Percentiles rank a stretch among this genome's conserved stretches.
Evolutionary conservation across 495 filamentous ascomycete genomes (phyloP).

Genomic region (Lichina pygmaea): DNA sequence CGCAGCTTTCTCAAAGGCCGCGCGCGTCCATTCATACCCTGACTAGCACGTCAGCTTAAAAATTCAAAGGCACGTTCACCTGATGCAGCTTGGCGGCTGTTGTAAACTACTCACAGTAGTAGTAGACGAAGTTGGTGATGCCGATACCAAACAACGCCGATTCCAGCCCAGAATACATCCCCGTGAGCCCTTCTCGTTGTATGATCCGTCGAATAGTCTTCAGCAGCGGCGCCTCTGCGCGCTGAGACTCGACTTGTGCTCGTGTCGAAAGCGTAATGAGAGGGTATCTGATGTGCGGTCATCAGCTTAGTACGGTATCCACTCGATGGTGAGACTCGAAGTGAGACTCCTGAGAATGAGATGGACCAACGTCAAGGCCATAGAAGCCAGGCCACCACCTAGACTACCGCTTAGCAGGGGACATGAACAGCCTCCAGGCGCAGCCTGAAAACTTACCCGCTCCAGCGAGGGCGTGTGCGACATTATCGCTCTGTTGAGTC

Average conservation of each 20-base stretch:
- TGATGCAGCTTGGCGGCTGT: no score
- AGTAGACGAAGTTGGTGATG: slow-evolving; percentile 98
- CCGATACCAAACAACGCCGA: slow-evolving; percentile 91
- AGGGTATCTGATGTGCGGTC: slow-evolving; percentile 38
- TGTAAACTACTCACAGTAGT: slow-evolving; percentile 42
- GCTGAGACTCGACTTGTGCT: slow-evolving; percentile 91
- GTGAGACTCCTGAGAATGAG: slow-evolving; percentile 1
- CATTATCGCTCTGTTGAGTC: slow-evolving; percentile 60
- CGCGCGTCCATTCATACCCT: slow-evolving; percentile 89
- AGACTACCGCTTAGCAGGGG: background rate
- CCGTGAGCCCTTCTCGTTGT: slow-evolving; percentile 63
- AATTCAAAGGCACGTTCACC: no score
- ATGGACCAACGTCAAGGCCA: slow-evolving; percentile 57
- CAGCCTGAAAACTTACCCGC: slow-evolving; percentile 16
- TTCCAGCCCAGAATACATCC: slow-evolving; percentile 70
- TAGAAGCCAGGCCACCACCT: slow-evolving; percentile 74
- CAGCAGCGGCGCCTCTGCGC: slow-evolving; percentile 54
- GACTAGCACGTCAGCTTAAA: background rate
- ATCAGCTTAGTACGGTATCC: background rate
- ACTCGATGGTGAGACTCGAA: background rate
- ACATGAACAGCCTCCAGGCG: background rate
- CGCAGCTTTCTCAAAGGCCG: slow-evolving; percentile 66
- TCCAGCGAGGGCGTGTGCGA: slow-evolving; percentile 68
- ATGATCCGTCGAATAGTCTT: slow-evolving; percentile 69
- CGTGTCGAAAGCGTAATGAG: slow-evolving; percentile 93